Evolutionary conservation across 1,139 yeast genomes (phyloP).

Genomic region (Groenewaldozyma auringiensis): DNA sequence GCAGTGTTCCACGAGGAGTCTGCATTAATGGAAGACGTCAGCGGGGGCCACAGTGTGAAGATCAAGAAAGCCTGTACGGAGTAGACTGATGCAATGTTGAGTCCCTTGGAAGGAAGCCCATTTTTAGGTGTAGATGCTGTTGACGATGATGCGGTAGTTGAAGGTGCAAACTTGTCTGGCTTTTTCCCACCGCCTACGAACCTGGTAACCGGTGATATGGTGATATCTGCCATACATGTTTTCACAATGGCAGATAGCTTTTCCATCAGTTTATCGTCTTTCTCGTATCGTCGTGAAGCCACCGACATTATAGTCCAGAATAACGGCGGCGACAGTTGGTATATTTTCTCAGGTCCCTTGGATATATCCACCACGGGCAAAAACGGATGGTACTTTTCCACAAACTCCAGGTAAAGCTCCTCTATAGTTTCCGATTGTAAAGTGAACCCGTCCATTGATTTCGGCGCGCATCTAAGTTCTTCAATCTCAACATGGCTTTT

Average conservation of each 20-base stretch:
- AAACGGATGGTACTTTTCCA: constrained; percentile 67
- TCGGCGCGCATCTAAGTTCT: constrained; percentile 46
- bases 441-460: constrained; percentile 58
- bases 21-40: constrained; percentile 87
- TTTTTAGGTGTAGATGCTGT: constrained; percentile 21
- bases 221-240: constrained; percentile 72
- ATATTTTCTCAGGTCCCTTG: constrained; percentile 75
- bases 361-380: constrained; percentile 78
- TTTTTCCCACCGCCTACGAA: constrained; percentile 46
- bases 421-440: constrained; percentile 55
- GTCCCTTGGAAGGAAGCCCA: constrained; percentile 47
- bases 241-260: constrained; percentile 63
- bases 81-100: constrained; percentile 87
- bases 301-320: constrained; percentile 93
- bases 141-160: constrained; percentile 21
- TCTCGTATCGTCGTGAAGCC: constrained; percentile 55
- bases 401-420: constrained; percentile 63
- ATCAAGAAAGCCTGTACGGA: constrained; percentile 88
- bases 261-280: constrained; percentile 38
- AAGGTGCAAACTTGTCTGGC: not conserved
- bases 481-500: constrained; percentile 1
- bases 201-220: constrained; percentile 83
- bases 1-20: constrained; percentile 94
- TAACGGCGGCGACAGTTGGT: constrained; percentile 71
- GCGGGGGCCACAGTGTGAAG: constrained; percentile 92